Conservation (phyloP, 2,329 filamentous ascomycete genomes). For the Colletotrichum coccodes region DNA sequence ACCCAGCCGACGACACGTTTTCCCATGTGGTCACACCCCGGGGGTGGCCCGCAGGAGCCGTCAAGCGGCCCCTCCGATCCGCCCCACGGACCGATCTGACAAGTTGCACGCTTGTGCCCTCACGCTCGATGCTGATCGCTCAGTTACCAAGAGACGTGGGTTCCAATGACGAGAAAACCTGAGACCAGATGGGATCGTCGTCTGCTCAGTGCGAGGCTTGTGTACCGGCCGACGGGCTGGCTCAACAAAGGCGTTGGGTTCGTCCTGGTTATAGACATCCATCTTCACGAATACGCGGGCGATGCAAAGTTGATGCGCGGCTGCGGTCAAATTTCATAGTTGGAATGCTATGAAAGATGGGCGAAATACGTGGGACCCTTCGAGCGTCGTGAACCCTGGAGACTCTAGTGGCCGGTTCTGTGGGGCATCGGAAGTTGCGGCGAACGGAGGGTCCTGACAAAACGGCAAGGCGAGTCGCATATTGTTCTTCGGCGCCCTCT, state of each 20-base stretch:
- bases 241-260: background rate
- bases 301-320: background rate
- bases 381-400: background rate
- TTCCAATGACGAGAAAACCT: conserved; percentile 19
- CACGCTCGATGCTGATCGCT: background rate
- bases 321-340: background rate
- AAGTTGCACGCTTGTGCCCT: background rate
- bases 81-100: conserved; percentile 20
- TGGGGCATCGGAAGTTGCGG: conserved; percentile 25
- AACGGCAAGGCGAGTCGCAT: background rate
- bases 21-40: background rate
- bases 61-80: conserved; percentile 22
- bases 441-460: conserved; percentile 4
- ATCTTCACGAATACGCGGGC: background rate
- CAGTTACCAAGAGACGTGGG: background rate
- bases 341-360: background rate
- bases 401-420: background rate
- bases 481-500: conserved; percentile 4
- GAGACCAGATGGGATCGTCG: conserved; percentile 16
- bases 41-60: conserved; percentile 9
- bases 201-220: conserved; percentile 7
- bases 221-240: conserved; percentile 2
- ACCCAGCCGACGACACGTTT: conserved; percentile 17
- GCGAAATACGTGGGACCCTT: background rate
- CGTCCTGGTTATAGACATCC: background rate